Conservation (phyloP, 192 early-diverging fungal genomes). For the Podila verticillata region DNA sequence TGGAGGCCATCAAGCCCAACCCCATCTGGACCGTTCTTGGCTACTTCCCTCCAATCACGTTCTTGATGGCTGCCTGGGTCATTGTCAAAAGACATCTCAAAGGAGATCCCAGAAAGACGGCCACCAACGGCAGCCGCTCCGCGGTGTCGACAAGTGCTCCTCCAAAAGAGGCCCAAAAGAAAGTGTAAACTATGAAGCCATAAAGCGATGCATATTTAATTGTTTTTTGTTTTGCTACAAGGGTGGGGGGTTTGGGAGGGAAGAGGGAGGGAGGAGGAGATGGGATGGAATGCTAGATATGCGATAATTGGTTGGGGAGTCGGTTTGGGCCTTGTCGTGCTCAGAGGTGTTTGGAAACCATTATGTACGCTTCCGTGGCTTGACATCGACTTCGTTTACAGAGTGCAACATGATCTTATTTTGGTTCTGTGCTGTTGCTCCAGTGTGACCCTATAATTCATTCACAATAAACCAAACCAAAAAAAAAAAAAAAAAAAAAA, state of each 20-base stretch:
- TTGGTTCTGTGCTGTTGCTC: constrained; percentile 57
- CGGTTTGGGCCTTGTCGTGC: too few species aligned
- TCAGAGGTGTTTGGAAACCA: too few species aligned
- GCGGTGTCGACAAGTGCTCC: too few species aligned
- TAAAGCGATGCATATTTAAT: too few species aligned
- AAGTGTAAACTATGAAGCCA: too few species aligned
- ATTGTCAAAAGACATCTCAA: constrained; percentile 36
- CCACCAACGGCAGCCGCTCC: neutral
- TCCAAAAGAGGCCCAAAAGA: too few species aligned
- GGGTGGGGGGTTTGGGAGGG: too few species aligned
- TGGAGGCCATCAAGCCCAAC: constrained; percentile 31
- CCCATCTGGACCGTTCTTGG: constrained; percentile 40
- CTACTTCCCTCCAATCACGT: constrained; percentile 36
- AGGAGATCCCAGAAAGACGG: constrained; percentile 40
- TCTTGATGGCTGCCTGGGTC: constrained; percentile 23
- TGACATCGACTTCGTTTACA: constrained; percentile 81
- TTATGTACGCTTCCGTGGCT: constrained; percentile 64
- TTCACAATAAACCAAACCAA: constrained; percentile 1
- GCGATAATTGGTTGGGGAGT: too few species aligned
- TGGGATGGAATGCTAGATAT: too few species aligned
- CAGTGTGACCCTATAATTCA: constrained; percentile 71
- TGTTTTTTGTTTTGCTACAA: too few species aligned
- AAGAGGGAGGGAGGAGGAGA: too few species aligned
- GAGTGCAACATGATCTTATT: constrained; percentile 86
- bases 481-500: constrained; percentile 13